Conservation (phyloP, 148 eudicot species). For the Silene conica region DNA sequence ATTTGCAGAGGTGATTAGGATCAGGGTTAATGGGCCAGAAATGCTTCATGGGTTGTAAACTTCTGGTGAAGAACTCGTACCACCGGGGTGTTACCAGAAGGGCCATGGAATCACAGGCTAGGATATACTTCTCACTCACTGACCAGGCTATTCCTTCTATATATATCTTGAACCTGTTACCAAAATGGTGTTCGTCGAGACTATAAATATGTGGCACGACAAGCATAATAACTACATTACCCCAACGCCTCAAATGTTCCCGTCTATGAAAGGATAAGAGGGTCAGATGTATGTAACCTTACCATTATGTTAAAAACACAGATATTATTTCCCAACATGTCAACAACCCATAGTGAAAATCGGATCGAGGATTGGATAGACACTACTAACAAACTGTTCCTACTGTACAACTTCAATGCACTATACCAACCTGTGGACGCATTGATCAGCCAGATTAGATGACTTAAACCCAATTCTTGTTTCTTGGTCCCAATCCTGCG, state of each 20-base stretch:
- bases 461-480: constrained; percentile 39
- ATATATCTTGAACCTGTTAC: constrained; percentile 50
- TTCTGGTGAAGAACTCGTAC: constrained; percentile 59
- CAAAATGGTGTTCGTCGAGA: neutral
- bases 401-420: neutral
- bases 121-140: constrained; percentile 49
- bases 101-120: constrained; percentile 51
- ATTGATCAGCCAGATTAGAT: constrained; percentile 48
- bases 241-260: no score
- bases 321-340: no score
- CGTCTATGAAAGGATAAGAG: no score
- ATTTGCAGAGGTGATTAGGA: constrained; percentile 35
- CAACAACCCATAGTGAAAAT: no score
- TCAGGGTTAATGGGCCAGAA: constrained; percentile 51
- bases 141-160: constrained; percentile 70
- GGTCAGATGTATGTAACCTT: no score
- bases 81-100: constrained; percentile 43
- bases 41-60: constrained; percentile 47
- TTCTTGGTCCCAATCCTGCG: constrained; percentile 52
- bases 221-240: neutral
- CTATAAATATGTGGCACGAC: neutral
- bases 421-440: constrained; percentile 41
- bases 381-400: neutral
- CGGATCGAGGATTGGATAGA: no score
- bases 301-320: no score